Evolutionary conservation across 2,329 filamentous ascomycete genomes (phyloP).

Genomic region (Pseudomassariella vexata): DNA sequence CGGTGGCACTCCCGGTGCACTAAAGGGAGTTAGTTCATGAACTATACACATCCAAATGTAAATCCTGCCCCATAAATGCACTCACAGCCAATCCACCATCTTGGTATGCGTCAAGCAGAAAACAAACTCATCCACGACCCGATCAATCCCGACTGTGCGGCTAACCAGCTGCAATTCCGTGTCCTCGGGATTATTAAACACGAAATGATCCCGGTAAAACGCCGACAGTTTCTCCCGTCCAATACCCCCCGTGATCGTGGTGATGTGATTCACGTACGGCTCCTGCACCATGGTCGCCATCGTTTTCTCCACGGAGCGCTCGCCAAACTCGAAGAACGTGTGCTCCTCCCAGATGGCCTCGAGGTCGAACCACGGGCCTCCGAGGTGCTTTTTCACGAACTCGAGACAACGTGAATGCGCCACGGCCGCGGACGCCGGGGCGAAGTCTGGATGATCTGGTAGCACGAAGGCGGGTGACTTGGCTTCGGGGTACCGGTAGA

Average conservation of each 20-base stretch:
- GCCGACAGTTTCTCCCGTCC: slow-evolving; percentile 55
- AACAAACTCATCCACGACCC: slow-evolving; percentile 67
- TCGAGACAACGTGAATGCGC: slow-evolving; percentile 61
- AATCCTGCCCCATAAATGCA: too few relatives aligned
- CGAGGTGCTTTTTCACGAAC: slow-evolving; percentile 58
- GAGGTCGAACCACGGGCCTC: slow-evolving; percentile 66
- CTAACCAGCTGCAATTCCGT: slow-evolving; percentile 63
- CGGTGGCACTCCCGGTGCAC: slow-evolving; percentile 48
- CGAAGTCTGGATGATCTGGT: slow-evolving; percentile 45
- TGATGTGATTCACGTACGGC: slow-evolving; percentile 74
- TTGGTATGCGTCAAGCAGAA: slow-evolving; percentile 58
- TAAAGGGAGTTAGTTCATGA: not conserved
- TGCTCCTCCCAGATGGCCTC: slow-evolving; percentile 78
- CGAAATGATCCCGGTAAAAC: slow-evolving; percentile 71
- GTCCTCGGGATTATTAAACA: slow-evolving; percentile 66
- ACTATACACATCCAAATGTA: not conserved
- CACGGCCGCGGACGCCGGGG: slow-evolving; percentile 48
- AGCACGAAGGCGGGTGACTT: slow-evolving; percentile 37
- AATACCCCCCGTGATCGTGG: slow-evolving; percentile 66
- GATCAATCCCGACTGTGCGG: slow-evolving; percentile 65
- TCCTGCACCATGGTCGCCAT: slow-evolving; percentile 80
- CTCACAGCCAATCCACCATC: slow-evolving; percentile 65
- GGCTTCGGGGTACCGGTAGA: slow-evolving; percentile 39
- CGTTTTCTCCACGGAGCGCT: slow-evolving; percentile 62
- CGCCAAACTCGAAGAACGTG: slow-evolving; percentile 63